These are phyloP conservation scores for Pseudozyma sp. DNA, from an alignment of 1,284 basidiomycete species.

Conservation along the genomic window DNA sequence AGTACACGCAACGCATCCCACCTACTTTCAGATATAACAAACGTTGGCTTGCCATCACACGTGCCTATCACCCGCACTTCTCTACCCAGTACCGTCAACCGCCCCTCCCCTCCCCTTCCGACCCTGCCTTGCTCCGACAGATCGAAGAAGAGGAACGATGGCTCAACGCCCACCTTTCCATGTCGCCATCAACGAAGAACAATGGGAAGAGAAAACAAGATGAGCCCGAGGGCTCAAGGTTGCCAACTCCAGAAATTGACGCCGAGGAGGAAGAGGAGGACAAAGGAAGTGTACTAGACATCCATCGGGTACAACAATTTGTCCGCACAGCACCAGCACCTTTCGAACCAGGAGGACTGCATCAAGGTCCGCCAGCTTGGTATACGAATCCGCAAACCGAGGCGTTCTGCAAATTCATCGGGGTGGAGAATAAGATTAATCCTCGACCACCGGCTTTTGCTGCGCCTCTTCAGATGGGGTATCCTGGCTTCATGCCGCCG, in stretches of 20 bases:
- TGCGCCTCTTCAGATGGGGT: too few species aligned
- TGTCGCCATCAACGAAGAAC: slow-evolving; percentile 71
- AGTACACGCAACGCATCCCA: slow-evolving; percentile 35
- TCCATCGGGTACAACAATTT: slow-evolving; percentile 52
- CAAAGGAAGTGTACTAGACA: slow-evolving; percentile 23
- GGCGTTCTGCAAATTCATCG: slow-evolving; percentile 83
- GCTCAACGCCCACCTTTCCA: slow-evolving; percentile 76
- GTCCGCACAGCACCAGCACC: slow-evolving; percentile 69
- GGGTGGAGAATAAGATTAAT: slow-evolving; percentile 76
- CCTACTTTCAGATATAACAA: slow-evolving; percentile 76
- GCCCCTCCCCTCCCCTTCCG: slow-evolving; percentile 75
- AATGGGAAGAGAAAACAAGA: slow-evolving; percentile 68
- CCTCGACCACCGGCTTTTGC: slow-evolving; percentile 2
- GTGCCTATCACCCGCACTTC: slow-evolving; percentile 84
- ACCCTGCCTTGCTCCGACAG: slow-evolving; percentile 69
- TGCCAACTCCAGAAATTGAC: neutral
- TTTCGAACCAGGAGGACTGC: slow-evolving; percentile 69
- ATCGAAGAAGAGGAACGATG: slow-evolving; percentile 70
- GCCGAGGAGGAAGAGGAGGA: neutral
- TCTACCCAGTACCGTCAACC: slow-evolving; percentile 73
- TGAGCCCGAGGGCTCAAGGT: slow-evolving; percentile 48
- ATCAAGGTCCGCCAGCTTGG: slow-evolving; percentile 72
- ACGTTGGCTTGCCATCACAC: slow-evolving; percentile 91
- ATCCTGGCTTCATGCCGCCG: neutral
- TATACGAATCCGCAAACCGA: slow-evolving; percentile 92